These are phyloP conservation scores for Cardiospermum halicacabum DNA, from an alignment of 345 rosid genomes.

Conservation along the genomic window DNA sequence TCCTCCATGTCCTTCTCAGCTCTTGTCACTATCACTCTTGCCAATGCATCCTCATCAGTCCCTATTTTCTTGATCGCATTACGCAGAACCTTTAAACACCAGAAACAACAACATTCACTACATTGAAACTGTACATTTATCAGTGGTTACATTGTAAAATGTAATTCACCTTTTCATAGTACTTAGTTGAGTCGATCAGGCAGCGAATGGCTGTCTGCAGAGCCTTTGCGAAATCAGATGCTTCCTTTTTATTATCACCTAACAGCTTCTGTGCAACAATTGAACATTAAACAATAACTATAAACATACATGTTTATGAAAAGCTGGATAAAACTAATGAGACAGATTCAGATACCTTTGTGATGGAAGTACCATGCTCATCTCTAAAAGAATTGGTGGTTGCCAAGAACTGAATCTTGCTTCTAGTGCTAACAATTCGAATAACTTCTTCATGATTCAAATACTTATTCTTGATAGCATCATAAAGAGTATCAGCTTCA, in stretches of 20 bases:
- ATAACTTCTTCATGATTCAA: conserved; percentile 50
- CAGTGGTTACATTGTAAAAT: not conserved
- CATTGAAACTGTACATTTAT: not conserved
- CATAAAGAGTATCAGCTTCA: conserved; percentile 49
- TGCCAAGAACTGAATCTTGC: conserved; percentile 55
- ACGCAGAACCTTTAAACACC: conserved; percentile 35
- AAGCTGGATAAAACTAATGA: not conserved
- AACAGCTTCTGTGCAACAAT: conserved; percentile 18
- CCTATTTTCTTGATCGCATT: conserved; percentile 32
- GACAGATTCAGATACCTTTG: conserved; percentile 32
- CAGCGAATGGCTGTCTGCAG: conserved; percentile 42
- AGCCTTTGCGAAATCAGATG: conserved; percentile 13
- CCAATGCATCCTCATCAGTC: conserved; percentile 44
- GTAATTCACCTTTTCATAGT: conserved; percentile 48
- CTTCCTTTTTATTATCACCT: conserved; percentile 17
- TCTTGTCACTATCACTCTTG: conserved; percentile 46
- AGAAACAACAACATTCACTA: not conserved
- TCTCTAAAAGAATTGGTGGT: conserved; percentile 58
- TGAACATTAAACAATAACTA: not conserved
- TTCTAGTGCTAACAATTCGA: conserved; percentile 56
- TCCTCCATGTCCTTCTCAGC: conserved; percentile 54
- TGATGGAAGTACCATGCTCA: conserved; percentile 40
- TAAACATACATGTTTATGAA: not conserved
- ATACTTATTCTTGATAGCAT: conserved; percentile 38
- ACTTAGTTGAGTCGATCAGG: conserved; percentile 38